Base-by-base conservation (phyloP, 2,329 filamentous ascomycete species). In the Aspergillus arachidicola region DNA sequence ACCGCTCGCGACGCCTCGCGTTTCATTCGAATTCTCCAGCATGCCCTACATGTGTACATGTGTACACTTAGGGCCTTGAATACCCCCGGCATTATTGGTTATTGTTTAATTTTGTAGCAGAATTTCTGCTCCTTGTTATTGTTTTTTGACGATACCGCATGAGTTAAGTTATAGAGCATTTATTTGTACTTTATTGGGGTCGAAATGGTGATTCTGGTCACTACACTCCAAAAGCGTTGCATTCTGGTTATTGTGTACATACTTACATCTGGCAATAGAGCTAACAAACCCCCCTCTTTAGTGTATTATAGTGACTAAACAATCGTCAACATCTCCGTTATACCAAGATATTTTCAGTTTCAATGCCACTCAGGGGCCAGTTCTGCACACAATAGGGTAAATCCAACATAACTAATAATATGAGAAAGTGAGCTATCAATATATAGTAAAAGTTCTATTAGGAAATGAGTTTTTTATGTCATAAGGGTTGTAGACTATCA, bases 151-250 rank as follows among this genome's bases (percentile, higher is more conserved):
- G 57, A 62, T 62, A 58, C 56, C 60, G 60, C 48, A 53, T 58
- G 48, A 57, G 34, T 48, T 26, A 36, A 34, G n/a, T 55, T 45
- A 69, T 69, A 69, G 67, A 69, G 30, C 57, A 59, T 55, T 57
- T 43, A 45, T 51, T 48, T 38, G 55, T 56, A 50, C 26, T 38
- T 36, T 60, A 7, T 57, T 51, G 48, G 28, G 48, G 48, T 51
- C 16, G 46, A 41, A 41, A 55, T 54, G 53, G 60, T 46, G 51
- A 56, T 21, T 43, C 43, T 56, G 57, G 57, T 46, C n/a, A 21
- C 61, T 62, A 64, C 46, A 26, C 58, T 30, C 51, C 32, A 60
- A 63, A 63, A 57, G 55, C 60, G 53, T 62, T 62, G 51, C 63
- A 60, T 59, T 51, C 53, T 34, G 54, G 45, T 32, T 50, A 59